Evolutionary conservation across 768 basidiomycete genomes (phyloP).

Genomic region (Suillus clintonianus): DNA sequence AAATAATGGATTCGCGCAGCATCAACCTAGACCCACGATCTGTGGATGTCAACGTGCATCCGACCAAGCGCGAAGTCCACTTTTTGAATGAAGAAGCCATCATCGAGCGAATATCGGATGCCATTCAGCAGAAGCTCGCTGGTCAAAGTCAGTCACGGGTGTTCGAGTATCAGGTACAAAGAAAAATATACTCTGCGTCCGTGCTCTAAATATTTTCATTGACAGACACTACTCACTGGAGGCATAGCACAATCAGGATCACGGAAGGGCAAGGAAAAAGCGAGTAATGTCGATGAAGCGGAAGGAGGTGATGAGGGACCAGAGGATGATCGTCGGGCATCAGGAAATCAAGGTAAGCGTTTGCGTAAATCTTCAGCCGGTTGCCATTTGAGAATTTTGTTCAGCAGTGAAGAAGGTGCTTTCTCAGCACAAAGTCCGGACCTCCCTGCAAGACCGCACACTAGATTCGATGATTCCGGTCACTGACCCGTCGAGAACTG

Average conservation of each 20-base stretch:
- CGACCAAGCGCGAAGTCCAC: conserved; percentile 95
- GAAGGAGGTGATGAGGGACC: conserved; percentile 28
- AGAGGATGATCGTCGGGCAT: conserved; percentile 28
- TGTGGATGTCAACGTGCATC: conserved; percentile 97
- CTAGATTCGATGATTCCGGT: conserved; percentile 94
- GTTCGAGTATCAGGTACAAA: conserved; percentile 70
- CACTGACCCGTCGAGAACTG: conserved; percentile 50
- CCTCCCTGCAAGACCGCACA: conserved; percentile 83
- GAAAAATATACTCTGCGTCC: not conserved
- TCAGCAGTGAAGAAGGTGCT: conserved; percentile 47
- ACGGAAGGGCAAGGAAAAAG: conserved; percentile 27
- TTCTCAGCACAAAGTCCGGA: conserved; percentile 91
- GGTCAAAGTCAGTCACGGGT: conserved; percentile 64
- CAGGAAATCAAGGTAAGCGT: conserved; percentile 25
- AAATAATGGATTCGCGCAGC: conserved; percentile 39
- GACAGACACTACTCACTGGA: conserved; percentile 62
- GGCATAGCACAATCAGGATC: conserved; percentile 37
- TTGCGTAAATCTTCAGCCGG: not conserved
- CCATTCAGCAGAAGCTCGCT: conserved; percentile 65
- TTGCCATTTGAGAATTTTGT: not conserved
- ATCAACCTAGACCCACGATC: conserved; percentile 81
- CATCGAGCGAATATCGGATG: conserved; percentile 72
- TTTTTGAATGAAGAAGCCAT: conserved; percentile 91
- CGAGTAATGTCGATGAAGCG: conserved; percentile 41
- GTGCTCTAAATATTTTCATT: conserved; percentile 1